Percentiles rank a stretch among this genome's conserved stretches.
These are phyloP conservation scores for Aristolochia fimbriata DNA, from an alignment of 164 flowering plant genomes.

Conservation along the genomic window DNA sequence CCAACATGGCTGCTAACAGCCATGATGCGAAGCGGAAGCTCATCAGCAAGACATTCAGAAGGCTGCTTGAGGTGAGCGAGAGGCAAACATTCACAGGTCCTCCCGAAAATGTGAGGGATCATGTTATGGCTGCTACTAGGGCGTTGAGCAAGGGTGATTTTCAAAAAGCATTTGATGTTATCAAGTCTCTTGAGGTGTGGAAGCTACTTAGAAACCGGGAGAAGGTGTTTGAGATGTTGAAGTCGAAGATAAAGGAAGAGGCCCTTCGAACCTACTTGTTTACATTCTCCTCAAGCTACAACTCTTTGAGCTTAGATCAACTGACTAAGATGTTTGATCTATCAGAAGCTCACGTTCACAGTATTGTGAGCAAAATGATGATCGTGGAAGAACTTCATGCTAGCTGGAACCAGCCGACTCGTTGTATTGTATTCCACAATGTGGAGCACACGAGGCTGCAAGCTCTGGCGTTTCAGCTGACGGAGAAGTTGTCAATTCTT, in stretches of 20 bases:
- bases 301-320: conserved; percentile 61
- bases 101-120: conserved; percentile 90
- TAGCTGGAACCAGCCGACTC: conserved; percentile 87
- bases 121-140: conserved; percentile 83
- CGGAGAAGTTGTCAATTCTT: conserved; percentile 65
- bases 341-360: conserved; percentile 39
- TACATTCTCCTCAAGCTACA: conserved; percentile 53
- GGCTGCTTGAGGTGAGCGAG: conserved; percentile 76
- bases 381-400: conserved; percentile 80
- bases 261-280: conserved; percentile 79
- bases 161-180: conserved; percentile 54
- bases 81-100: conserved; percentile 85
- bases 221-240: conserved; percentile 62
- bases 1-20: conserved; percentile 80
- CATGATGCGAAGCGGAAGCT: conserved; percentile 68
- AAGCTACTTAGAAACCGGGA: conserved; percentile 58
- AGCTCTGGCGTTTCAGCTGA: conserved; percentile 65
- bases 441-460: conserved; percentile 67
- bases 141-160: conserved; percentile 73
- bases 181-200: conserved; percentile 75
- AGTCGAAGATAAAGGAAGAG: conserved; percentile 78
- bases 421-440: conserved; percentile 62
- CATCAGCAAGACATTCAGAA: conserved; percentile 80
- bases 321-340: conserved; percentile 83
- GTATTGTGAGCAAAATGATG: conserved; percentile 89